Base-by-base conservation (phyloP, 2,329 filamentous ascomycete species). In the Aspergillus phoenicis region DNA sequence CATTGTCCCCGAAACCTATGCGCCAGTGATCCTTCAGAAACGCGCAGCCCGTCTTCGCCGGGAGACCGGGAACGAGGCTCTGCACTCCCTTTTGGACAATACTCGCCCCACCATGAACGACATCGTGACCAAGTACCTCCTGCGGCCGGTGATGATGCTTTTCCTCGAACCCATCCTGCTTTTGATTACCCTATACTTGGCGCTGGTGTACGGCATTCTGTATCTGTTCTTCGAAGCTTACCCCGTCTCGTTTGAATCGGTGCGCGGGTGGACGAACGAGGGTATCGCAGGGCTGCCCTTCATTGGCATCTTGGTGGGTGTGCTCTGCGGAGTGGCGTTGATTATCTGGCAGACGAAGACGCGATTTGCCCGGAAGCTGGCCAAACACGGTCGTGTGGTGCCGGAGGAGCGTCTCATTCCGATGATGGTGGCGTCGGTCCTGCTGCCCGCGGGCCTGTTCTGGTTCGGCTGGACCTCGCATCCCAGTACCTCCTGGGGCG, bases 1-100 rank as follows among this genome's bases (percentile, higher is more conserved):
- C 28, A 67, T 81, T n/a, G 72, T 85, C 2, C 81, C 80, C 0
- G 84, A 87, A 69, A 82, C 83, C 0, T 84, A 79, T 38, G 77
- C 73, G 0, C 78, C 80, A 0, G 77, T 80, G 3, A 70, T 87
- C n/a, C 75, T 86, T 4, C 74, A 80, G 55, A 69, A 69, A 3
- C 79, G 81, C 56, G 84, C 84, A 2, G 74, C 71, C 26, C 73
- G 73, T 6, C 72, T 87, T 11, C 80, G 84, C 10, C 72, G 74
- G 58, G 76, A 77, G 65, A 84, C 79, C 0, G 68, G 76, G 17
- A 81, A 83, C 59, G 80, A 77, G 74, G 78, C 77, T 0, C 59
- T 82, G 1, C 77, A 81, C 62, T 73, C 81, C 4, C 76, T 77
- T 58, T 66, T 75, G 5, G 81, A 84, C 51, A 78, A 83, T 63